These are phyloP conservation scores for Thelonectria discophora DNA, from an alignment of 2,329 filamentous ascomycete genomes.

Conservation along the genomic window DNA sequence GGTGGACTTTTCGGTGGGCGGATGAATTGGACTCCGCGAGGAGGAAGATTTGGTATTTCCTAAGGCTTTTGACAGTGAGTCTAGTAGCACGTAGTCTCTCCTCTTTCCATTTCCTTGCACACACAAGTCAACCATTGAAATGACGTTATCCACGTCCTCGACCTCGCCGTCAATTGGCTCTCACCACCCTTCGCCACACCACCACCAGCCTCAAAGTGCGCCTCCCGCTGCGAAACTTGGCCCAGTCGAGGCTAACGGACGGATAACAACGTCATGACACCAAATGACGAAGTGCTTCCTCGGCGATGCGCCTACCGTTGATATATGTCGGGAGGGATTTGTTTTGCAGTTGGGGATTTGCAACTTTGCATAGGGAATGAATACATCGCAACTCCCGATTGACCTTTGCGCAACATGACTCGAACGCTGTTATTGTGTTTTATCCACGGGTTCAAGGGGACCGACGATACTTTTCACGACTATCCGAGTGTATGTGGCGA, in stretches of 20 bases:
- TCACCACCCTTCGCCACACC: background rate
- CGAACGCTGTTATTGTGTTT: constrained; percentile 75
- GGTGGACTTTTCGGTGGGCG: too few species aligned
- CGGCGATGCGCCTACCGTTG: too few species aligned
- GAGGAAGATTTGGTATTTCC: too few species aligned
- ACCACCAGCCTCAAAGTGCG: background rate
- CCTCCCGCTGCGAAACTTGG: background rate
- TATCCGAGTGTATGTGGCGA: constrained; percentile 62
- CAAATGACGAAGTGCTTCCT: background rate
- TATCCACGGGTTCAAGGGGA: constrained; percentile 79
- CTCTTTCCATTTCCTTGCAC: too few species aligned
- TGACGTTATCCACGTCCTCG: background rate
- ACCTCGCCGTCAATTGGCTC: background rate
- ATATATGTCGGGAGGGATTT: background rate
- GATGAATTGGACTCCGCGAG: too few species aligned
- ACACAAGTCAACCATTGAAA: too few species aligned
- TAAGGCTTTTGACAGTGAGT: too few species aligned
- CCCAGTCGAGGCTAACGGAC: background rate
- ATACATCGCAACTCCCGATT: background rate
- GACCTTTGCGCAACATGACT: constrained; percentile 46
- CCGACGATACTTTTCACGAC: constrained; percentile 73
- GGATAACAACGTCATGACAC: background rate
- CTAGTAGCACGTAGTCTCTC: too few species aligned
- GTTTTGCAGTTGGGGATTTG: too few species aligned
- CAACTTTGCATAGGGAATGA: background rate